Evolutionary conservation across 2,329 filamentous ascomycete genomes (phyloP), one percentile per base, ranked within the genome.

Genomic region (Pseudogymnoascus sp.): DNA sequence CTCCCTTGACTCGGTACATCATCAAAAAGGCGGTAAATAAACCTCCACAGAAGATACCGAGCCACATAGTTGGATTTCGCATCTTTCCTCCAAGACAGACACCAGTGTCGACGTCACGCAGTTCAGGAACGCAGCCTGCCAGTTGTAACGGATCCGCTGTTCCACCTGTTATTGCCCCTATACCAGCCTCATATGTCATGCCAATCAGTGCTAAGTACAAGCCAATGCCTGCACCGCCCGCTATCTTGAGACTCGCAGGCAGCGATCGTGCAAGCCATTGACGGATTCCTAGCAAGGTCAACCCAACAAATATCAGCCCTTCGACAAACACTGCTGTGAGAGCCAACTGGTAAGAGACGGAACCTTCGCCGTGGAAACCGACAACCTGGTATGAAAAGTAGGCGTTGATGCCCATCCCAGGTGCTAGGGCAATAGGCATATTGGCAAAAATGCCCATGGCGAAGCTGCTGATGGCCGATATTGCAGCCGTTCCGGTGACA

Each of bases 261-360:
- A 95, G 91, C 48, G 88, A 87, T 66, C 90, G 85, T 15, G 91
- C 91, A 29, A 96, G 83, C 90, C 90, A 95, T 72, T 95, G 91
- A 13, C 91, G 87, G 77, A 96, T 82, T 37, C 91, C 91, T 59
- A 92, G 79, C 37, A 95, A 73, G 1, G 91, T 90, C 39, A 96
- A 96, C 1, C 78, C 88, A 59, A 95, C 84, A 75, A 96, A 96
- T 65, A 95, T 87, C 72, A 89, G 89, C 37, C 91, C 91, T 74
- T 96, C 91, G 12, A 94, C 87, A 72, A 96, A 95, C 66, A 94
- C 91, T 60, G 91, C 90, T 2, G 90, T 94, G 37, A 95, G 77
- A 35, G 91, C 91, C 45, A 92, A 81, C 60, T 82, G 74, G 71
- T 90, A 96, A 0, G 90, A 85, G 6, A 95, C 86, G 35, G 81